Percentiles rank a stretch among this genome's conserved stretches.
Conservation (phyloP, 441 rosid genomes). For the Corymbia citriodora region DNA sequence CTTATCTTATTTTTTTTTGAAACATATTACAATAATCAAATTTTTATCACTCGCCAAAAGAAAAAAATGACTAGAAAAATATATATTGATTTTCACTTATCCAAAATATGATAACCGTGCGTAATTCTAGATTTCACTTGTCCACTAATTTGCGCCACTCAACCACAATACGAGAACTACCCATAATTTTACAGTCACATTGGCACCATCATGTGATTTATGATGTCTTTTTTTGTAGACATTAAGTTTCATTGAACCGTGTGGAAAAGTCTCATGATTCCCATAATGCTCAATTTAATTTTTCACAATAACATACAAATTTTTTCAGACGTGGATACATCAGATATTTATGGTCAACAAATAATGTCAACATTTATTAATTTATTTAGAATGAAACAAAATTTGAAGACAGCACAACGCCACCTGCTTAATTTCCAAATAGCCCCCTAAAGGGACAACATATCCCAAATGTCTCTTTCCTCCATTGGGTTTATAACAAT, state of each 20-base stretch:
- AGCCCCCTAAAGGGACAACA: not conserved
- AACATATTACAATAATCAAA: fast-evolving
- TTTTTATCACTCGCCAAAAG: not conserved
- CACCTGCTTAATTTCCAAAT: not conserved
- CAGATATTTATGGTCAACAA: not conserved
- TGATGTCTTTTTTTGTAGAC: not conserved
- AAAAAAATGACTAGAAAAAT: not conserved
- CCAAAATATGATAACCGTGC: fast-evolving
- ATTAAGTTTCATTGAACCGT: not conserved
- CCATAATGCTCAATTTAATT: not conserved
- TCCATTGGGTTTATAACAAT: not conserved
- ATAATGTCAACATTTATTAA: not conserved
- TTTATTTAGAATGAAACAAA: not conserved
- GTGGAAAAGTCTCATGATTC: not conserved
- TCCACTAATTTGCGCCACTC: not conserved
- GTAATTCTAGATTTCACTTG: not conserved
- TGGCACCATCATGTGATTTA: not conserved
- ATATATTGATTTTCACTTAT: not conserved
- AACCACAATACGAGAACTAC: not conserved
- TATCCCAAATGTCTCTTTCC: not conserved
- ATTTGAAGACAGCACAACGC: not conserved
- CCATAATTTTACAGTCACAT: not conserved
- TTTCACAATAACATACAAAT: not conserved
- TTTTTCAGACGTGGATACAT: not conserved
- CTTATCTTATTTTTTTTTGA: not conserved